These are phyloP conservation scores for Phytopythium cucurbitacearum DNA, from an alignment of 352 stramenopile species.

Conservation along the genomic window DNA sequence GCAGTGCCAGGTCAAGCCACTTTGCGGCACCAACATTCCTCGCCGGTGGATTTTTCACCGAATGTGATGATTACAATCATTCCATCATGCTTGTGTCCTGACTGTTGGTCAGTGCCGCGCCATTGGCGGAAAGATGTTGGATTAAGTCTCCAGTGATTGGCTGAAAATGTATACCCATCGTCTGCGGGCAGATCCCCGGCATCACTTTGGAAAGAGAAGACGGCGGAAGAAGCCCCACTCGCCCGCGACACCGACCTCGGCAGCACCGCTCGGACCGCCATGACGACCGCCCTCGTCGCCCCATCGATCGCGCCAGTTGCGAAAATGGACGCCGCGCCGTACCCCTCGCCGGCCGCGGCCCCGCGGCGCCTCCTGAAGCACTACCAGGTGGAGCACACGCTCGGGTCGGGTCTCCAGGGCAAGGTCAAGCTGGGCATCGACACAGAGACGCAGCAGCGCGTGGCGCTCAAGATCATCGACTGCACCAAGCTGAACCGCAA, in stretches of 20 bases:
- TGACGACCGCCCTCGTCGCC: slow-evolving; percentile 25
- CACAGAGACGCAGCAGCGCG: slow-evolving; percentile 63
- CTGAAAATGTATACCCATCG: slow-evolving; percentile 3
- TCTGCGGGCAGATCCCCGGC: too few species aligned
- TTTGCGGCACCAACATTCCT: neutral
- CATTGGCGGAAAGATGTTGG: neutral
- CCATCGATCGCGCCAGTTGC: slow-evolving; percentile 20
- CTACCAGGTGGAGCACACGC: slow-evolving; percentile 72
- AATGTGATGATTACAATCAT: neutral
- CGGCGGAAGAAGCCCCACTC: too few species aligned
- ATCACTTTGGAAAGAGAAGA: too few species aligned
- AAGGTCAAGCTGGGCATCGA: slow-evolving; percentile 90
- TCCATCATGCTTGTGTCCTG: neutral
- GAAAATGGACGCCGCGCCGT: slow-evolving; percentile 21
- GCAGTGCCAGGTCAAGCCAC: neutral
- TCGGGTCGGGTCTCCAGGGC: slow-evolving; percentile 74
- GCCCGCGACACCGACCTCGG: too few species aligned
- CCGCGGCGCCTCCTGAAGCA: slow-evolving; percentile 60
- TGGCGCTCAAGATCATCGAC: slow-evolving; percentile 91
- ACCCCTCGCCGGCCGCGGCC: slow-evolving; percentile 8
- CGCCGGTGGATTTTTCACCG: slow-evolving; percentile 1
- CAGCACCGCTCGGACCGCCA: neutral
- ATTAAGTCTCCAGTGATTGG: neutral
- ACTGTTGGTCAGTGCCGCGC: neutral
- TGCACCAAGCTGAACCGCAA: slow-evolving; percentile 77